phyloP scores from a whole-genome alignment of 1,284 basidiomycete genomes.

The Pseudozyma hubeiensis region DNA sequence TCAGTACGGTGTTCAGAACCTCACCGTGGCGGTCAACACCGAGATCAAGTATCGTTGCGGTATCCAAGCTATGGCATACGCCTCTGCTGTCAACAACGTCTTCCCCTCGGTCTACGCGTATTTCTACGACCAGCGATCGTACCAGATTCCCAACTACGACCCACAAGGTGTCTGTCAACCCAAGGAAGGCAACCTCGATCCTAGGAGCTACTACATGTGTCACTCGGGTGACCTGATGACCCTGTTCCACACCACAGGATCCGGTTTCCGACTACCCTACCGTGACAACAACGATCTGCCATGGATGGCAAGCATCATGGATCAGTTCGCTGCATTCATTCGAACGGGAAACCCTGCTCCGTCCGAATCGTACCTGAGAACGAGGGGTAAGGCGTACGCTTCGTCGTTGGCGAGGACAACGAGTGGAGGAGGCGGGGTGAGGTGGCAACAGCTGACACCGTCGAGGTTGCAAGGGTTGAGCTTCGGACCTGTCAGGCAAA shows the following conservation, averaged over 20 bases:
- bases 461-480: slow-evolving; percentile 20
- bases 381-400: slow-evolving; percentile 31
- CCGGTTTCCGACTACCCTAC: slow-evolving; percentile 30
- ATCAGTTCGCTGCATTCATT: slow-evolving; percentile 43
- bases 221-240: slow-evolving; percentile 49
- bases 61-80: slow-evolving; percentile 42
- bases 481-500: slow-evolving; percentile 41
- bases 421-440: neutral
- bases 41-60: slow-evolving; percentile 45
- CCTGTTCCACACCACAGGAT: slow-evolving; percentile 38
- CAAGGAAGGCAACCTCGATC: slow-evolving; percentile 17
- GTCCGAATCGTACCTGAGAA: slow-evolving; percentile 12
- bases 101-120: slow-evolving; percentile 44
- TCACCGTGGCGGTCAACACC: slow-evolving; percentile 42
- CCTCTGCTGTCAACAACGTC: slow-evolving; percentile 39
- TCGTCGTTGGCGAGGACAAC: slow-evolving; percentile 29
- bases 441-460: slow-evolving; percentile 27
- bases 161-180: slow-evolving; percentile 31
- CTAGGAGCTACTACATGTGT: slow-evolving; percentile 47
- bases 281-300: slow-evolving; percentile 37
- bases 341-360: slow-evolving; percentile 41
- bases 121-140: slow-evolving; percentile 36
- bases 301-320: slow-evolving; percentile 34
- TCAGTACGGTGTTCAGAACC: slow-evolving; percentile 37
- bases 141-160: slow-evolving; percentile 47